A percentile compares a stretch with the other conserved stretches of the same genome.
These are phyloP conservation scores for Persicaria tinctoria DNA, from an alignment of 148 eudicot genomes.

Conservation along the genomic window DNA sequence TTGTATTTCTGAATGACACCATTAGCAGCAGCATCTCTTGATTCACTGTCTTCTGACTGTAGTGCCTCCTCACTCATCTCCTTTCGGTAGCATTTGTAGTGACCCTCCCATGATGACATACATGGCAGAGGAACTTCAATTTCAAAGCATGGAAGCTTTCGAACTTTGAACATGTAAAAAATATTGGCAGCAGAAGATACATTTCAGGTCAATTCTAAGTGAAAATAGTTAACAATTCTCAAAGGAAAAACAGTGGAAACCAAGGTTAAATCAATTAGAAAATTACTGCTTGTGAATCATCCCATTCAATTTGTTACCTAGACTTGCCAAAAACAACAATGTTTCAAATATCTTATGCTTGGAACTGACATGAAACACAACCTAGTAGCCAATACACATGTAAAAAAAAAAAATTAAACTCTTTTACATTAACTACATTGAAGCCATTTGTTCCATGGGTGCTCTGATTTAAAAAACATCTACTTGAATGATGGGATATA, in stretches of 20 bases:
- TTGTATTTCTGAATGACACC: slow-evolving; percentile 40
- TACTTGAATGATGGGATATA: too few species aligned
- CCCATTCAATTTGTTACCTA: neutral
- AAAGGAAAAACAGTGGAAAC: neutral
- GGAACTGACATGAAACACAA: neutral
- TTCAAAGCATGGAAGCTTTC: slow-evolving; percentile 43
- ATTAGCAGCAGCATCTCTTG: slow-evolving; percentile 29
- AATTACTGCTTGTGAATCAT: neutral
- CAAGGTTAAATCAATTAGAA: neutral
- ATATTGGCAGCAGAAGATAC: neutral
- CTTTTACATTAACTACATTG: too few species aligned
- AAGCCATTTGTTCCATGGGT: too few species aligned
- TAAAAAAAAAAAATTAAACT: neutral
- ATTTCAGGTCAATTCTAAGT: neutral
- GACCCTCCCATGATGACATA: slow-evolving; percentile 29
- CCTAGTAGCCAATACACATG: neutral
- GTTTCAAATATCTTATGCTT: neutral
- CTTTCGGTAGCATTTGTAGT: slow-evolving; percentile 26
- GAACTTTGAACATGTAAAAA: slow-evolving; percentile 20
- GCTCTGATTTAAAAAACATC: too few species aligned
- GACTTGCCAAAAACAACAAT: neutral
- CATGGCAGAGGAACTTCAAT: slow-evolving; percentile 25
- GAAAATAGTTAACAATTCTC: neutral
- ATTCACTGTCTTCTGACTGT: neutral
- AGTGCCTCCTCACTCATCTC: slow-evolving; percentile 44